A percentile compares a stretch with the other conserved stretches of the same genome.
Evolutionary conservation across 129 eudicot genomes (phyloP).

Genomic region (Glebionis coronaria): DNA sequence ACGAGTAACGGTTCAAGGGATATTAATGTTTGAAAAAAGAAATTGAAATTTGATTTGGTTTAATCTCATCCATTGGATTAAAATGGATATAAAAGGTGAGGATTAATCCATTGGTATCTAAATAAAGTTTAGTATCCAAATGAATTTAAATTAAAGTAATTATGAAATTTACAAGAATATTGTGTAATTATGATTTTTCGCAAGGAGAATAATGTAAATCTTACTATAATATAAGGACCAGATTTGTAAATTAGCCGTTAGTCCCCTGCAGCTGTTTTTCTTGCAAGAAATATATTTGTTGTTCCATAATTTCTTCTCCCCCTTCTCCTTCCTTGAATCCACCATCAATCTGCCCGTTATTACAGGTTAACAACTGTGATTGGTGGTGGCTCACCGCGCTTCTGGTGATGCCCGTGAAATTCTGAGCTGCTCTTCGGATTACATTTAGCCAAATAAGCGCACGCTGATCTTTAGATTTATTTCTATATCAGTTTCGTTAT

Average conservation of each 20-base stretch:
- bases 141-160: no score
- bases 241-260: not conserved
- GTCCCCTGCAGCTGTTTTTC: not conserved
- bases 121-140: no score
- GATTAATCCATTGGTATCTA: no score
- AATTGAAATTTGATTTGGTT: no score
- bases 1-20: no score
- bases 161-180: no score
- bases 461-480: conserved; percentile 4
- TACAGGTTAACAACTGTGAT: conserved; percentile 35
- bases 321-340: conserved; percentile 17
- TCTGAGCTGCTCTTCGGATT: conserved; percentile 1
- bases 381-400: conserved; percentile 29
- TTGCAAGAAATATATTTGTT: not conserved
- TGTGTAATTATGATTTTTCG: no score
- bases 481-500: conserved; percentile 1
- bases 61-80: no score
- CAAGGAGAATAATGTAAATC: no score
- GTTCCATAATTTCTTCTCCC: conserved; percentile 7
- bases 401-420: conserved; percentile 17
- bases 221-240: conserved; percentile 15
- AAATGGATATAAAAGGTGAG: no score
- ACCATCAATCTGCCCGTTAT: conserved; percentile 35
- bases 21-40: no score
- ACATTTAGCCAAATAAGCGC: not conserved